Conservation (phyloP, 768 basidiomycete species). For the Trametes cubensis region DNA sequence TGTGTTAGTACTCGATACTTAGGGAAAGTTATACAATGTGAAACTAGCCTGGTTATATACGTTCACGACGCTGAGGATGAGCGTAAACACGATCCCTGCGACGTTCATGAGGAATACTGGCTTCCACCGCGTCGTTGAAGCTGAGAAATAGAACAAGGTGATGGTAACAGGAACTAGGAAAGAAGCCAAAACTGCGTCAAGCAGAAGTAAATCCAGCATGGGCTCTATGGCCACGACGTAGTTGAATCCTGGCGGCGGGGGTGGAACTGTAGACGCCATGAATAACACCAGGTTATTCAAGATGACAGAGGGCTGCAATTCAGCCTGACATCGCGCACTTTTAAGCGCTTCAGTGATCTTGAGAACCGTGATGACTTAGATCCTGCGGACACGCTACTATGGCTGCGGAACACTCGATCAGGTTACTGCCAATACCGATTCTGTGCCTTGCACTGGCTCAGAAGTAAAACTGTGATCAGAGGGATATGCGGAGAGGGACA, state of each 20-base stretch:
- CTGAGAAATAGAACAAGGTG: slow-evolving; percentile 32
- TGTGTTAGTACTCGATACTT: background rate
- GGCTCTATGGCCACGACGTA: slow-evolving; percentile 8
- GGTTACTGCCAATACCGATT: no score
- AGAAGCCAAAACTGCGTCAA: slow-evolving; percentile 4
- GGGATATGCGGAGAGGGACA: no score
- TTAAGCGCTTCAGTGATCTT: no score
- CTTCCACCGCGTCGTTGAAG: slow-evolving; percentile 23
- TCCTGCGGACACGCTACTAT: no score
- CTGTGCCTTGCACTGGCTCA: no score
- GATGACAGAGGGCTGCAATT: no score
- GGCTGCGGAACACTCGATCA: no score
- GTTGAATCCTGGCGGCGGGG: background rate
- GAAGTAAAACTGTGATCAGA: no score
- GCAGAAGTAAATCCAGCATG: slow-evolving; percentile 7
- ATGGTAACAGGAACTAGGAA: slow-evolving; percentile 14
- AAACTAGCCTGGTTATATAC: slow-evolving; percentile 7
- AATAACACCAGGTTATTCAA: no score
- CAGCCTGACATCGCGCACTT: no score
- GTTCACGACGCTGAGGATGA: slow-evolving; percentile 1
- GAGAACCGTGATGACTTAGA: no score
- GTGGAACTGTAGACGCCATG: background rate
- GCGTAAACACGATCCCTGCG: slow-evolving; percentile 21
- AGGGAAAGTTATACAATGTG: background rate
- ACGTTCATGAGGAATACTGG: slow-evolving; percentile 34